Evolutionary conservation across 1,284 basidiomycete species (phyloP).

Genomic region (Ganoderma lingzhi): DNA sequence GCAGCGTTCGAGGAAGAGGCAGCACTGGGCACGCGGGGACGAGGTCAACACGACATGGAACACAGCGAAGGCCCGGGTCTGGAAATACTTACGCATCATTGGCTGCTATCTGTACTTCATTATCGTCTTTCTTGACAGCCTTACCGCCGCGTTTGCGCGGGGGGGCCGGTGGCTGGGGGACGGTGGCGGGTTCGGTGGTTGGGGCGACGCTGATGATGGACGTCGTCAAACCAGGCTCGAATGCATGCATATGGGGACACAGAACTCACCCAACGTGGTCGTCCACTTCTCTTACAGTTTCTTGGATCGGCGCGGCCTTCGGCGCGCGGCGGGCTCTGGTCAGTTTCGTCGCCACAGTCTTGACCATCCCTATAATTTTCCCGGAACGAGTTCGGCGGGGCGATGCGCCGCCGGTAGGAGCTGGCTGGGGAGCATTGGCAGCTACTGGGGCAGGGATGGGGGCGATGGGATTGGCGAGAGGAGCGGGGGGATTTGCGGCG

Average conservation of each 20-base stretch:
- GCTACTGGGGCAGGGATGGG: slow-evolving; percentile 3
- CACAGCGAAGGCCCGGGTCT: not conserved
- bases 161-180: slow-evolving; percentile 11
- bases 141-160: slow-evolving; percentile 19
- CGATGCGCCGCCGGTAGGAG: slow-evolving; percentile 2
- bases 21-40: not conserved
- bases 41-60: not conserved
- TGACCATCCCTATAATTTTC: slow-evolving; percentile 20
- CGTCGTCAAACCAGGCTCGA: not conserved
- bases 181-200: slow-evolving; percentile 5
- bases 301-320: slow-evolving; percentile 3
- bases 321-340: slow-evolving; percentile 16
- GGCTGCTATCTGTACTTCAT: not conserved
- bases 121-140: slow-evolving; percentile 5
- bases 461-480: slow-evolving; percentile 6
- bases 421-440: not conserved
- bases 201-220: slow-evolving; percentile 3
- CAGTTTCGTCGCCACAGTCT: slow-evolving; percentile 23
- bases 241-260: not conserved
- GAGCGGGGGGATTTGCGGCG: slow-evolving; percentile 7
- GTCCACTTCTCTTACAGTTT: not conserved
- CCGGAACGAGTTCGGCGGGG: slow-evolving; percentile 23
- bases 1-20: not conserved
- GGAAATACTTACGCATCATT: not conserved
- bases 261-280: slow-evolving; percentile 8